Base-by-base conservation (phyloP, 441 rosid species). In the Gossypium gossypioides region DNA sequence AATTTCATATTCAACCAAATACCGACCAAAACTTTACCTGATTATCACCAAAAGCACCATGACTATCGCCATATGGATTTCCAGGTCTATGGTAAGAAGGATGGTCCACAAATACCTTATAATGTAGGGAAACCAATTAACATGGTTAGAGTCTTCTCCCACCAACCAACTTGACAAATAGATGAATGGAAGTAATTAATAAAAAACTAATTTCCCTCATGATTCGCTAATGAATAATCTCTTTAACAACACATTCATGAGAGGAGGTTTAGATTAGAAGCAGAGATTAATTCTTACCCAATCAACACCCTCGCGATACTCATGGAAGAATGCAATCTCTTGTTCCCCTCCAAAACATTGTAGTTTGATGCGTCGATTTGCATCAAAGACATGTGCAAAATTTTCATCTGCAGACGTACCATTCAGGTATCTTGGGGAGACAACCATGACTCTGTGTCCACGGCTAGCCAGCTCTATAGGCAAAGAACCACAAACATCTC, bases 401-500 rank as follows among this genome's bases (percentile, higher is more conserved):
- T 76, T 87, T 57, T 75, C 42, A 68, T 90, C 96, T 18, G 84
- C 83, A 44, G 79, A 54, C 5, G 87, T 81, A 15, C 96, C 94
- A 72, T 85, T 87, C 18, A 72, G 74, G 78, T 94, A 94, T 64
- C 89, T 86, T 13, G 99, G 97, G 75, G 93, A 86, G 72, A 94
- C 82, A 75, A 94, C 97, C 99, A 94, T 92, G 10, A 94, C 97
- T 59, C 99, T 93, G 64, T 94, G 97, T 15, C 99, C 97, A 62
- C 86, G 91, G n/a, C 78, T 74, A 73, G 97, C 96, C 61, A 94
- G 72, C 29, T 90, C 91, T 72, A 89, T 80, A 0, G 99, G 99
- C 87, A 94, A 82, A 78, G 99, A 94, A 62, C 99, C 97, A 81
- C 97, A 92, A 40, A 94, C 99, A 84, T 94, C 97, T 65, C 94